These are phyloP conservation scores for Rhizopogon vinicolor DNA, from an alignment of 768 basidiomycete species.

Conservation along the genomic window DNA sequence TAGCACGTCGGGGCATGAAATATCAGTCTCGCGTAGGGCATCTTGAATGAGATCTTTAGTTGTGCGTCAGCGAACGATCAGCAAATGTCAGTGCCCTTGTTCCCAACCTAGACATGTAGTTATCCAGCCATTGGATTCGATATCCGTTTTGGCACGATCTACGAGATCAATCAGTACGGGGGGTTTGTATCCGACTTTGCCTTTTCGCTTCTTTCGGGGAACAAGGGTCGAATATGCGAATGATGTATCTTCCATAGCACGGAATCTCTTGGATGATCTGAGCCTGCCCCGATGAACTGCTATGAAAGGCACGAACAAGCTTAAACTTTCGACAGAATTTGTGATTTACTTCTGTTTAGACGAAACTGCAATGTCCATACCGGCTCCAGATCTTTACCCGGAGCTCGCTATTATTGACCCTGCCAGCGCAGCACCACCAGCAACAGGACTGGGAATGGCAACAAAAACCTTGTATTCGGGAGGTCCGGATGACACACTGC, in stretches of 20 bases:
- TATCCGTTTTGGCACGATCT: conserved; percentile 39
- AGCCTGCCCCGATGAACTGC: too few species aligned
- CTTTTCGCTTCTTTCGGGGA: conserved; percentile 47
- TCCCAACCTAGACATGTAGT: conserved; percentile 51
- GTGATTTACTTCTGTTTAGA: not conserved
- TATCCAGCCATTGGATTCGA: conserved; percentile 47
- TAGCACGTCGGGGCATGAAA: conserved; percentile 35
- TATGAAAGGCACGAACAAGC: not conserved
- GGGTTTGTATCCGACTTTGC: conserved; percentile 26
- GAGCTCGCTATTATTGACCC: not conserved
- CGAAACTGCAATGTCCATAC: not conserved
- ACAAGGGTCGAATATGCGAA: conserved; percentile 46
- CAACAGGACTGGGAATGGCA: not conserved
- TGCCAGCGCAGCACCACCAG: not conserved
- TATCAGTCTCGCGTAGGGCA: conserved; percentile 20
- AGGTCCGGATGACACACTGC: not conserved
- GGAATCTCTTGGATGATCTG: not conserved
- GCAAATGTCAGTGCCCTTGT: not conserved
- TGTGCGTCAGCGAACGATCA: not conserved
- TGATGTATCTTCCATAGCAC: conserved; percentile 11
- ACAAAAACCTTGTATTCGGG: not conserved
- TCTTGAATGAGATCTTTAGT: conserved; percentile 17
- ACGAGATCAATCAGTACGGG: conserved; percentile 35
- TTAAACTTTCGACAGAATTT: not conserved
- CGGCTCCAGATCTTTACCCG: not conserved